Evolutionary conservation across 345 rosid genomes (phyloP), one percentile per base, ranked within the genome.

Genomic region (Dipteronia sinensis): DNA sequence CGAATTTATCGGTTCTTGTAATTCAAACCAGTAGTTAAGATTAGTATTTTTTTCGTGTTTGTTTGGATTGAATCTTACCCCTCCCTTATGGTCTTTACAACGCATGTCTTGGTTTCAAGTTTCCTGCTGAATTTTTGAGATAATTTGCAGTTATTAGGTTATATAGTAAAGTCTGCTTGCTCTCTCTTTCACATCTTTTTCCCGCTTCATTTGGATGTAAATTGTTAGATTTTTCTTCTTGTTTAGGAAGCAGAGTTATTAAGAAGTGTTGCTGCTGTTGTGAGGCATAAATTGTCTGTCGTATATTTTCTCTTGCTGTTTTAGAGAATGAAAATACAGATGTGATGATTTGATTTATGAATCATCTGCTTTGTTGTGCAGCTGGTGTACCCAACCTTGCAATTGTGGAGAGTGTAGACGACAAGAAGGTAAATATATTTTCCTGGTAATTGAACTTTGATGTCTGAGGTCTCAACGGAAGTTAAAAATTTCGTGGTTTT

Each of bases 321-420:
- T 20, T 59, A 63, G 40, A 44, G 40, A 16, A 62, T 15, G 40
- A 62, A 23, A 46, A 59, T 22, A 15, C n/a, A 0, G 55, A 56
- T 49, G 3, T 56, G 47, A 29, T 67, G 67, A 34, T 46, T 25
- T 66, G 44, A 65, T 64, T 4, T 23, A 2, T 59, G 22, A 38
- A 7, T 3, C 56, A n/a, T 73, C 62, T 75, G 20, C 34, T 76
- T 2, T 77, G 38, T 34, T 82, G 66, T 75, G 87, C 88, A 96
- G 98, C 90, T 80, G 94, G 90, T 81, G 98, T 94, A 16, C 97
- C 94, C 11, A 96, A 96, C 82, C 97, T 94, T 81, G 91, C 84
- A 2, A 84, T 85, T 91, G 97, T 96, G 34, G 99, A 96, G 84
- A 92, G 87, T 69, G 90, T 96, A 3, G 99, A 96, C 38, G 93